Evolutionary conservation across 441 rosid species (phyloP).

Genomic region (Pelargonium citronellum): DNA sequence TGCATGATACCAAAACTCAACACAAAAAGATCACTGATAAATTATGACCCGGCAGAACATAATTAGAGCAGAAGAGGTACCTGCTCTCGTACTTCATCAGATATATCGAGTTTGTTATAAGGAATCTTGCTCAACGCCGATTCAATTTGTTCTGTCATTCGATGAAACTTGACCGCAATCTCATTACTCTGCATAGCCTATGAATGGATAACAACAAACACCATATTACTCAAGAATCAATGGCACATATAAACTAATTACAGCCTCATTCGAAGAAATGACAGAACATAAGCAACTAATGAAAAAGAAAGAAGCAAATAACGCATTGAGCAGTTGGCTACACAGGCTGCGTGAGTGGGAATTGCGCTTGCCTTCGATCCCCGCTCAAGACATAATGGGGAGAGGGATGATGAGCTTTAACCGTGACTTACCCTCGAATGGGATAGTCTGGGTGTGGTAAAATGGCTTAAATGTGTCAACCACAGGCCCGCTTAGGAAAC

Average conservation of each 20-base stretch:
- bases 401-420: background rate
- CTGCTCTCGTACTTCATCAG: slow-evolving; percentile 89
- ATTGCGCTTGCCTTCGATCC: too few relatives aligned
- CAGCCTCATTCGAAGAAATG: background rate
- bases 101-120: slow-evolving; percentile 46
- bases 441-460: background rate
- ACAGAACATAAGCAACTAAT: slow-evolving; percentile 3
- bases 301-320: background rate
- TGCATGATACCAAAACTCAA: too few relatives aligned
- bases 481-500: too few relatives aligned
- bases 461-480: too few relatives aligned
- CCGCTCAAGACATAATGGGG: too few relatives aligned
- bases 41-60: too few relatives aligned
- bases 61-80: slow-evolving; percentile 28
- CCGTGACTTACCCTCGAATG: too few relatives aligned
- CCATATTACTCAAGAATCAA: background rate
- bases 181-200: slow-evolving; percentile 57
- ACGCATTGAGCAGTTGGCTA: background rate
- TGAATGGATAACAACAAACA: background rate
- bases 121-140: slow-evolving; percentile 60
- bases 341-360: too few relatives aligned
- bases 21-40: too few relatives aligned
- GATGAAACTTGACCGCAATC: slow-evolving; percentile 40
- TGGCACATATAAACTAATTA: background rate
- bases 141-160: slow-evolving; percentile 54